Conservation (phyloP, 805 yeast genomes). For the Metschnikowia dekortorum region DNA sequence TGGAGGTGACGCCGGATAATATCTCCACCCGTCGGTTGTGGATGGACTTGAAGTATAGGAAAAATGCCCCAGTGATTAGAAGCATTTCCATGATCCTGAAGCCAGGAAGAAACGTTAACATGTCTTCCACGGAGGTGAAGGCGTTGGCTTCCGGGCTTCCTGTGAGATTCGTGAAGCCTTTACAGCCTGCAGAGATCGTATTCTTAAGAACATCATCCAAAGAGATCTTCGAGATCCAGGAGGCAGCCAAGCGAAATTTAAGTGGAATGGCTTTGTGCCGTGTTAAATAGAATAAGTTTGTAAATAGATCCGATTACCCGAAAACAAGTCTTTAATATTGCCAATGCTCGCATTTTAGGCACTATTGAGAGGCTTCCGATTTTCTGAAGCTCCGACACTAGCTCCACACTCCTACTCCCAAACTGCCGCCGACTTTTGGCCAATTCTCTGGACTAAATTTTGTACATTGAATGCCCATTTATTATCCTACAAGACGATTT, state of each 20-base stretch:
- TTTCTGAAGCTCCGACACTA: too few relatives aligned
- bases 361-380: too few relatives aligned
- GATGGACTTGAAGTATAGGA: constrained; percentile 86
- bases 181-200: constrained; percentile 86
- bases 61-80: constrained; percentile 71
- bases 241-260: constrained; percentile 71
- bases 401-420: too few relatives aligned
- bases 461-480: too few relatives aligned
- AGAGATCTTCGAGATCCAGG: constrained; percentile 70
- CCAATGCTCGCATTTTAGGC: too few relatives aligned
- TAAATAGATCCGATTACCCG: constrained; percentile 6
- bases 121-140: constrained; percentile 60
- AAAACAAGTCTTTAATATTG: neutral
- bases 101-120: constrained; percentile 73
- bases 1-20: constrained; percentile 81
- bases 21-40: constrained; percentile 82
- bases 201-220: constrained; percentile 50
- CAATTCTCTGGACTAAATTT: too few relatives aligned
- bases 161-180: constrained; percentile 71
- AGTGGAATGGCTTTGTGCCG: constrained; percentile 83
- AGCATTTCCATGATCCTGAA: constrained; percentile 71
- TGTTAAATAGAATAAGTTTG: constrained; percentile 38
- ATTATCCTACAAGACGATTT: constrained; percentile 22
- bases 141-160: constrained; percentile 72
- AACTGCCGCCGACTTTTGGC: too few relatives aligned